A percentile compares a stretch with the other conserved stretches of the same genome.
Evolutionary conservation across 441 rosid species (phyloP).

Genomic region (Hura crepitans): DNA sequence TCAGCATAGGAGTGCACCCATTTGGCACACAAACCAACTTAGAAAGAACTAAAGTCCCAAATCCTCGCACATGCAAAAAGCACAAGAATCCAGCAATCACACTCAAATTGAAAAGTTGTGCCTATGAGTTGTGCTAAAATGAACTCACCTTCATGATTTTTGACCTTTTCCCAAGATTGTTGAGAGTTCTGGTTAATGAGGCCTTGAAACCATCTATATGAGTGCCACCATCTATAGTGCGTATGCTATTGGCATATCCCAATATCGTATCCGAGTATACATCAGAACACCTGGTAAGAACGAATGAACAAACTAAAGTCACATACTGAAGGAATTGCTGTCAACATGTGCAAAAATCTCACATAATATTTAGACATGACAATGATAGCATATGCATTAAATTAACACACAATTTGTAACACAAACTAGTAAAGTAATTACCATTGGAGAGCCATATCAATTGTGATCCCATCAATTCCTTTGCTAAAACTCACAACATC

Average conservation of each 20-base stretch:
- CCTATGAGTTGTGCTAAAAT: slow-evolving; percentile 10
- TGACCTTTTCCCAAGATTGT: slow-evolving; percentile 76
- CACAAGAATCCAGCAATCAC: not conserved
- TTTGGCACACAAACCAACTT: not conserved
- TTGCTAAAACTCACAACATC: slow-evolving; percentile 76
- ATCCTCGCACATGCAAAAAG: not conserved
- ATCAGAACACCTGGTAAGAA: slow-evolving; percentile 75
- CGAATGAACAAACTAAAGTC: slow-evolving; percentile 20
- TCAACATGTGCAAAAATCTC: slow-evolving; percentile 3
- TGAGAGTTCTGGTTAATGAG: slow-evolving; percentile 84
- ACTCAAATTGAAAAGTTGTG: slow-evolving; percentile 4
- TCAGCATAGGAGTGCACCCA: not conserved
- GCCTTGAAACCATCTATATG: slow-evolving; percentile 92
- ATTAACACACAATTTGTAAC: not conserved
- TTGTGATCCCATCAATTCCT: slow-evolving; percentile 55
- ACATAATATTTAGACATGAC: not conserved
- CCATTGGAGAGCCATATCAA: slow-evolving; percentile 93
- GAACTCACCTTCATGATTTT: slow-evolving; percentile 69
- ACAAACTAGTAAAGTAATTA: slow-evolving; percentile 24
- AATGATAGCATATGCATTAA: not conserved
- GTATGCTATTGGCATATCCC: slow-evolving; percentile 92
- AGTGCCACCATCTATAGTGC: slow-evolving; percentile 91
- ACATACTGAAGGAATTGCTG: slow-evolving; percentile 6
- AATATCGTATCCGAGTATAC: slow-evolving; percentile 88
- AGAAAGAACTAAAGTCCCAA: not conserved